Base-by-base conservation (phyloP, 306 rosid genomes). In the Mimosa pudica region DNA sequence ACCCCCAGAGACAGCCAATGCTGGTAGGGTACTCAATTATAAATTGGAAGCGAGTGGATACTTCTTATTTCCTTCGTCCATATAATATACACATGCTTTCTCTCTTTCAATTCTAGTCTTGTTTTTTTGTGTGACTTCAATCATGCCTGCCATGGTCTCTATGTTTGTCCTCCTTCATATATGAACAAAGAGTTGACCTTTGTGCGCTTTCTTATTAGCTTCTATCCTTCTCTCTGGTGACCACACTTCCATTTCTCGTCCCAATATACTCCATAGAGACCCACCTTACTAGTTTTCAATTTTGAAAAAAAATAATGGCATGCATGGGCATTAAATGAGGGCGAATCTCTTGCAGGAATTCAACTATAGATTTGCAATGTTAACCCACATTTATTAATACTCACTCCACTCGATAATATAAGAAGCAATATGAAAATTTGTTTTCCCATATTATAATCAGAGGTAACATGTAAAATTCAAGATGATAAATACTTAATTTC, bases 11-110 rank as follows among this genome's bases (percentile, higher is more conserved):
- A 83, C 88, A 77, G 83, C 84, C 88, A 79, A 10, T 79, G 57
- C 61, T 49, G 13, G 81, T 83, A 82, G 85, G 94, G 89, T 70
- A 38, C 91, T 42, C 44, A 2, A 33, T 71, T 81, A 44, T n/a
- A 30, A 70, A 12, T 77, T 44, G 57, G 30, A 80, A 68, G 36
- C 10, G 16, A 0, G 64, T 70, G 18, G 12, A 79, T 24, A 32
- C 33, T 78, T 73, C 65, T 60, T 8, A 57, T 57, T 60, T 60
- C 52, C 8, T 35, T 51, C 75, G 70, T 68, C 73, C 73, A 42
- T 42, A 42, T n/a, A 18, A 5, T 51, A 6, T 6, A 16, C 3
- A 3, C 4, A 7, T 58, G 49, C 71, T 42, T 67, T 69, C 41
- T 46, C 73, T 18, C 38, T 44, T 33, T 24, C 18, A 70, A 20